These are phyloP conservation scores for Saccharum spontaneum DNA, from an alignment of 176 grass and related monocot species.

Conservation along the genomic window DNA sequence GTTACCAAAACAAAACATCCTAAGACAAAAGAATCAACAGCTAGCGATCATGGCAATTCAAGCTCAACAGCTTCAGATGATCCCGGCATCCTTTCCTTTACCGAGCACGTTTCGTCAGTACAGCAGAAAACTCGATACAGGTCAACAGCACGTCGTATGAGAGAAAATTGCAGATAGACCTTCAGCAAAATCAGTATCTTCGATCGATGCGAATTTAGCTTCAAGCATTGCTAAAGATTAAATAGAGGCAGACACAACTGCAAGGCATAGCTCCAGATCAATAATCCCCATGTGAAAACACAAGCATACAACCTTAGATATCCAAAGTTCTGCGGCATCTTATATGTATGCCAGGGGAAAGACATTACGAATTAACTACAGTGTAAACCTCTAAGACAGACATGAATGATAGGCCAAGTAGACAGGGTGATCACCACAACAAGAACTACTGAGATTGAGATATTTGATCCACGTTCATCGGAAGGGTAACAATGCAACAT, in stretches of 20 bases:
- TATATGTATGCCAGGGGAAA: conserved; percentile 4
- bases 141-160: neutral
- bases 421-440: conserved; percentile 27
- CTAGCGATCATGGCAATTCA: neutral
- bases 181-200: neutral
- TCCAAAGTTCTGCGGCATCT: neutral
- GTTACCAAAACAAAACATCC: neutral
- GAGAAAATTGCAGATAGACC: neutral
- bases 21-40: neutral
- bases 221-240: neutral
- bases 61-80: neutral
- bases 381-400: conserved; percentile 14
- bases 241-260: conserved; percentile 6
- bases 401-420: conserved; percentile 18
- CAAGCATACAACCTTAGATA: conserved; percentile 18
- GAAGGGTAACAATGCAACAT: conserved; percentile 35
- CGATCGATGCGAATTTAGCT: neutral
- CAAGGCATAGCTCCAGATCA: neutral
- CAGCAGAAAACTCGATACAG: neutral
- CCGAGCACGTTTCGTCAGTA: neutral
- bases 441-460: conserved; percentile 27
- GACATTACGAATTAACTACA: conserved; percentile 6
- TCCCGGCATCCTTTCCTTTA: neutral
- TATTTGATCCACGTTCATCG: conserved; percentile 7
- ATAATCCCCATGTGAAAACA: conserved; percentile 12